Percentiles rank a stretch among this genome's conserved stretches.
Conservation (phyloP, 345 rosid genomes). For the Euphorbia peplus region DNA sequence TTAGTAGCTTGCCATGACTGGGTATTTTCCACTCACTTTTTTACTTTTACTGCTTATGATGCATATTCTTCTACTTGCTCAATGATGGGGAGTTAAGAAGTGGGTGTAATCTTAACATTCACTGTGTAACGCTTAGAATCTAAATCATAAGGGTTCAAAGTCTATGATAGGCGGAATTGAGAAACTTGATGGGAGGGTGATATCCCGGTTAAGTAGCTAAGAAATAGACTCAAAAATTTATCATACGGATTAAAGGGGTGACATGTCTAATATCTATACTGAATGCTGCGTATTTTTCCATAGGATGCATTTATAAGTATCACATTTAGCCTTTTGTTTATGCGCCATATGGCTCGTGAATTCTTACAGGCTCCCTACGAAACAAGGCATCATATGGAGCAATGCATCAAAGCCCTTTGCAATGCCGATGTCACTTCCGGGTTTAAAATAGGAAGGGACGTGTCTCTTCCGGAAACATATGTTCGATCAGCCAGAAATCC, state of each 20-base stretch:
- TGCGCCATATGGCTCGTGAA: background rate
- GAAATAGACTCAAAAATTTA: background rate
- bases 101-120: conserved; percentile 7
- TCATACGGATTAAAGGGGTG: background rate
- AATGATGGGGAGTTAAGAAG: background rate
- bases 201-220: background rate
- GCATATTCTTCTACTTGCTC: conserved; percentile 5
- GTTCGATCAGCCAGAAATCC: conserved; percentile 91
- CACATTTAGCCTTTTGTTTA: background rate
- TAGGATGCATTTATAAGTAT: background rate
- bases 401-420: conserved; percentile 91
- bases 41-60: conserved; percentile 5
- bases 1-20: conserved; percentile 98
- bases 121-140: background rate
- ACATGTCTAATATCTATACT: background rate
- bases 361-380: conserved; percentile 87
- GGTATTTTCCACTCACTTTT: conserved; percentile 46
- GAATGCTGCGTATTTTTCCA: background rate
- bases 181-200: background rate
- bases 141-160: background rate
- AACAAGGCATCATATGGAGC: conserved; percentile 97
- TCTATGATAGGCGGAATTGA: background rate
- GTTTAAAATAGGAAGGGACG: conserved; percentile 91
- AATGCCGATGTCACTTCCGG: conserved; percentile 85
- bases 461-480: conserved; percentile 92